Percentiles rank a stretch among this genome's conserved stretches.
Evolutionary conservation across 129 eudicot species (phyloP).

Genomic region (Silybum marianum): DNA sequence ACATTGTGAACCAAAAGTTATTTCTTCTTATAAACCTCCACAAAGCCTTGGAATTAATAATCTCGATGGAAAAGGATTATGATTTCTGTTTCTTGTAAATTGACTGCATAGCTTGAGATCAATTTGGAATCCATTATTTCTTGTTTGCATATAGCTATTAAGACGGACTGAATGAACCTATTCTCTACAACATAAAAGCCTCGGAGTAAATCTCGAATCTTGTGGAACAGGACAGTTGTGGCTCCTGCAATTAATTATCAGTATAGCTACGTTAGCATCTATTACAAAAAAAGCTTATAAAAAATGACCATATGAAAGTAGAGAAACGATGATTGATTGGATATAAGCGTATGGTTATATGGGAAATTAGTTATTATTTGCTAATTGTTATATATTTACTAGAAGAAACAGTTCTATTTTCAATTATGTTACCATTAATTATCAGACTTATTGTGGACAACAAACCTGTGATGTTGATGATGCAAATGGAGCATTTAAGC

Average conservation of each 20-base stretch:
- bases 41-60: background rate
- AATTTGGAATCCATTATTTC: conserved; percentile 6
- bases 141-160: background rate
- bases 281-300: background rate
- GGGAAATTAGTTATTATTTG: background rate
- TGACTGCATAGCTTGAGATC: conserved; percentile 5
- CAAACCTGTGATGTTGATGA: conserved; percentile 49
- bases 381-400: background rate
- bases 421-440: background rate
- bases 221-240: conserved; percentile 57
- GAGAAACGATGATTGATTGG: background rate
- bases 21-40: background rate
- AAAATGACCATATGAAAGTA: conserved; percentile 14
- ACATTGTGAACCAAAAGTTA: conserved; percentile 19
- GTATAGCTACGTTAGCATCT: conserved; percentile 4
- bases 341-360: background rate
- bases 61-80: background rate
- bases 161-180: background rate
- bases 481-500: conserved; percentile 38
- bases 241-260: conserved; percentile 48
- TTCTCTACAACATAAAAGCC: conserved; percentile 38
- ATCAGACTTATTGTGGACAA: background rate
- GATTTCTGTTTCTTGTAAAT: background rate
- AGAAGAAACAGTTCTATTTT: background rate
- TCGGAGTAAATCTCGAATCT: conserved; percentile 59